Conservation (phyloP, 2,329 filamentous ascomycete genomes). For the Penicillium crustosum region DNA sequence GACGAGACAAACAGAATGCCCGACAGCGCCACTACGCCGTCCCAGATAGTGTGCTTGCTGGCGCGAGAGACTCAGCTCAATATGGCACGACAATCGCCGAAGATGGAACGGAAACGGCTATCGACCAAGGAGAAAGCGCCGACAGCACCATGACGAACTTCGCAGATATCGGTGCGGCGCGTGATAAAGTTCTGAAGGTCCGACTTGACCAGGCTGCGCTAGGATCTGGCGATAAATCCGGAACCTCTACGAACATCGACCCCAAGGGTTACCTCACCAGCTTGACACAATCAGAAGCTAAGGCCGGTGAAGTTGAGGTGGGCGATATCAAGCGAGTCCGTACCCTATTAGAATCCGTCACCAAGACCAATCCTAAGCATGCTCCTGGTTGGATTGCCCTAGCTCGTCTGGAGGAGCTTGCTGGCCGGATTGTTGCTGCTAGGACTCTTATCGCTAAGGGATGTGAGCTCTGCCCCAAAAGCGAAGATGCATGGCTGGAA, state of each 20-base stretch:
- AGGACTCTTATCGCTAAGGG: conserved; percentile 84
- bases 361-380: conserved; percentile 94
- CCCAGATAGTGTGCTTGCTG: conserved; percentile 89
- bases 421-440: conserved; percentile 86
- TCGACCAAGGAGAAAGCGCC: conserved; percentile 46
- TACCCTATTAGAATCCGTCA: conserved; percentile 90
- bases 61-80: conserved; percentile 75
- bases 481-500: conserved; percentile 93
- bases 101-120: conserved; percentile 61
- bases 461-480: conserved; percentile 88
- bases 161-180: conserved; percentile 90
- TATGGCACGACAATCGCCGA: conserved; percentile 86
- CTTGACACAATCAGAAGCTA: conserved; percentile 76
- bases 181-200: conserved; percentile 95
- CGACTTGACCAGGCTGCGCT: conserved; percentile 84
- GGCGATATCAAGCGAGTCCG: conserved; percentile 94
- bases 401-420: conserved; percentile 85
- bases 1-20: conserved; percentile 77
- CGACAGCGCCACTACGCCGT: conserved; percentile 92
- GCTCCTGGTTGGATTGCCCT: conserved; percentile 95
- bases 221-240: conserved; percentile 67
- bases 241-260: conserved; percentile 87
- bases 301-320: conserved; percentile 77
- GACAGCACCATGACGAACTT: conserved; percentile 98
- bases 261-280: conserved; percentile 95